phyloP scores from a whole-genome alignment of 208 protist genomes.

The Trypanosoma scelopori region DNA sequence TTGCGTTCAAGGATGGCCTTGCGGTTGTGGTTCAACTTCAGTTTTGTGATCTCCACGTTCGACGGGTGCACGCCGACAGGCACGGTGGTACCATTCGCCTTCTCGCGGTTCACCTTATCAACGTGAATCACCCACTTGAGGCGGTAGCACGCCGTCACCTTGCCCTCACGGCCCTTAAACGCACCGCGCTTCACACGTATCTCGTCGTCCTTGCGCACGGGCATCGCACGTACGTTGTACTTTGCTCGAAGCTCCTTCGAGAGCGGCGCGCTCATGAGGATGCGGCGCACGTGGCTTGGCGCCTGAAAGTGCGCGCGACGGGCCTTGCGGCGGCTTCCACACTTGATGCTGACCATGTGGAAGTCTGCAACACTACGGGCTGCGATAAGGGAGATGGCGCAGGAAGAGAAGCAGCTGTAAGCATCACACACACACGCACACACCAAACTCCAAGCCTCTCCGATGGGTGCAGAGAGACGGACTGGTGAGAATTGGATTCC shows the following conservation, averaged over 20 bases:
- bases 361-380: conserved; percentile 16
- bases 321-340: conserved; percentile 94
- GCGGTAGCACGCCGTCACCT: conserved; percentile 98
- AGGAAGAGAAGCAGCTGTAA: conserved; percentile 7
- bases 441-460: background rate
- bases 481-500: background rate
- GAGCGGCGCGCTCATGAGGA: conserved; percentile 98
- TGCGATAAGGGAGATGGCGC: conserved; percentile 1
- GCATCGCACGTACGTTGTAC: conserved; percentile 98
- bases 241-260: conserved; percentile 99
- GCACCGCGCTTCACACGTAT: conserved; percentile 95
- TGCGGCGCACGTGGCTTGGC: conserved; percentile 94
- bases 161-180: conserved; percentile 96
- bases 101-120: conserved; percentile 97
- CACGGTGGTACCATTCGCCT: conserved; percentile 94
- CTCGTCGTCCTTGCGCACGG: conserved; percentile 99
- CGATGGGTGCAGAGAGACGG: background rate
- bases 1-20: conserved; percentile 96
- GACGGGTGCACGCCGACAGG: conserved; percentile 97
- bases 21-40: conserved; percentile 98
- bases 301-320: conserved; percentile 99
- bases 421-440: conserved; percentile 2
- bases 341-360: conserved; percentile 88
- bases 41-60: conserved; percentile 99
- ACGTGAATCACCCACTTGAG: conserved; percentile 99